These are phyloP conservation scores for Raffaelea arxii DNA, from an alignment of 2,329 filamentous ascomycete genomes.

Conservation along the genomic window DNA sequence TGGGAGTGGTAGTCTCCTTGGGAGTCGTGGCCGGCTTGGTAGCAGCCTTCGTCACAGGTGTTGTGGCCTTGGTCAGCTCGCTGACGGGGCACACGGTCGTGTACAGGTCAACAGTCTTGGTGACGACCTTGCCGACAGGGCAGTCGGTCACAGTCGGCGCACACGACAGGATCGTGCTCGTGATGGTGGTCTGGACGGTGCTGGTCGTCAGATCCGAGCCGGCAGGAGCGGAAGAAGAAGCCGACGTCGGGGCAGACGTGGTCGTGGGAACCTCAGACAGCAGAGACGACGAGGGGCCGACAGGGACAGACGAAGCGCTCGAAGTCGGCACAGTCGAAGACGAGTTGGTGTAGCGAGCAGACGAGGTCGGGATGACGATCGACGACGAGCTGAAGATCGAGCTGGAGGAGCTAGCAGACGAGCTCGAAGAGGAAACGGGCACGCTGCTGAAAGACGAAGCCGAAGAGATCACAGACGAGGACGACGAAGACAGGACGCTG, in stretches of 20 bases:
- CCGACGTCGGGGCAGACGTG: constrained; percentile 11
- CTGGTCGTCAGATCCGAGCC: constrained; percentile 17
- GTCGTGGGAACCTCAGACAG: constrained; percentile 1
- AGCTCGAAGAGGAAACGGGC: neutral
- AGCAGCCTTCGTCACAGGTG: constrained; percentile 9
- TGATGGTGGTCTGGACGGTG: constrained; percentile 29
- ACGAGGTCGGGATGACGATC: neutral
- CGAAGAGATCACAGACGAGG: neutral
- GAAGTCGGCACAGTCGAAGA: neutral
- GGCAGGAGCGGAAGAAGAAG: neutral
- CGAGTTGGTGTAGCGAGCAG: neutral
- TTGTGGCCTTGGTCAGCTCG: neutral
- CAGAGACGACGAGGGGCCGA: neutral
- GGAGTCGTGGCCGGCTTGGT: constrained; percentile 1
- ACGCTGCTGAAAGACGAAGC: neutral
- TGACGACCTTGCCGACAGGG: constrained; percentile 13
- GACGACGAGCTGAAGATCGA: neutral
- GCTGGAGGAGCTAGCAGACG: neutral
- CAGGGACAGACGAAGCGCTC: neutral
- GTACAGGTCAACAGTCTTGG: constrained; percentile 12
- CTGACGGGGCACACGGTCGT: constrained; percentile 14
- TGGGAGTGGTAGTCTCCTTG: neutral
- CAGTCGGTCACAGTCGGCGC: constrained; percentile 14
- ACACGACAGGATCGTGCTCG: constrained; percentile 14
- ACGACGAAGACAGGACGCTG: neutral